Base-by-base conservation (phyloP, 2,329 filamentous ascomycete species). In the Scedosporium dehoogii region DNA sequence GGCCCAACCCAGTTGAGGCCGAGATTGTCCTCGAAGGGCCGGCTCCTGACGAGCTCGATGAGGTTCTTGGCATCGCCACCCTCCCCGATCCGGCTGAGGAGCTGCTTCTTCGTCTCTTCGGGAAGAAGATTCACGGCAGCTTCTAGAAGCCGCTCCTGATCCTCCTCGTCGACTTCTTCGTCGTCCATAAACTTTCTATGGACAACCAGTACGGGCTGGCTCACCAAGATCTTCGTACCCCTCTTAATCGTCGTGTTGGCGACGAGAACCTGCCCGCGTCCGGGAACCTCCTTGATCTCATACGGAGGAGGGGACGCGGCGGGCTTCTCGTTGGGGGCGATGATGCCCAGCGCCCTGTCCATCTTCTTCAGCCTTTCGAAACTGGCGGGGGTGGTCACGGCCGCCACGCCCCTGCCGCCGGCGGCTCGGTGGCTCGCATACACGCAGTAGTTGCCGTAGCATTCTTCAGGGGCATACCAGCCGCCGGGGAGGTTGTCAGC, bases 191-290 rank as follows among this genome's bases (percentile, higher is more conserved):
- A 60, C 14, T 53, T 46, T 14, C 51, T 42, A 18, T 63, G 57
- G n/a, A 63, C 56, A 2, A 63, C 9, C 7, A 63, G 33, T 6
- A 25, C 46, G 9, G 62, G 62, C 46, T 42, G 21, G 23, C 44
- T 60, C 16, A 58, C 29, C 29, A 63, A 25, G 23, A 63, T 18
- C 51, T 41, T 46, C 9, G 62, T 63, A 12, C 68, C 70, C 0
- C 68, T 63, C 18, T 63, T 57, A 18, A 71, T 62, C 10, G 63
- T 64, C 56, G 62, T 68, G 18, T 67, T 69, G 9, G 69, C 69
- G 25, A 71, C 63, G 48, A 70, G 63, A 16, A 69, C 68, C 38
- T 66, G 61, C 4, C 68, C 68, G 18, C 68, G 67, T 5, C 68
- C 69, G 1, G 66, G 66, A 0, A 71, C 65, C 27, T 69, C 64